Evolutionary conservation across 306 rosid species (phyloP).

Genomic region (Mimosa bimucronata): DNA sequence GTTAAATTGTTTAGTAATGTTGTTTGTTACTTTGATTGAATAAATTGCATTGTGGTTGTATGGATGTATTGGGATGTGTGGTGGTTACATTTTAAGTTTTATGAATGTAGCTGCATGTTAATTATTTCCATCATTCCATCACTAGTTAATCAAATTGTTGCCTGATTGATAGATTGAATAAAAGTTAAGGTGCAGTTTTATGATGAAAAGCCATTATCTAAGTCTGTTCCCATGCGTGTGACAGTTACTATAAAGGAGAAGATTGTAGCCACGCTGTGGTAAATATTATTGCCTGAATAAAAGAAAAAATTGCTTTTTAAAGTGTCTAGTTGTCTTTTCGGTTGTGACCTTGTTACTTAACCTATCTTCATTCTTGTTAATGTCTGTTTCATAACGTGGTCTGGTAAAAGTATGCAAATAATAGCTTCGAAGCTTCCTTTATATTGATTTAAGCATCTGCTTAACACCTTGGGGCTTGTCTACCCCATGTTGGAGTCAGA

Average conservation of each 20-base stretch:
- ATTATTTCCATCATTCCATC: background rate
- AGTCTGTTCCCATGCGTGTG: constrained; percentile 80
- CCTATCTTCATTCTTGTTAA: constrained; percentile 27
- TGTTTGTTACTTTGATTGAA: background rate
- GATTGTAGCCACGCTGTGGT: constrained; percentile 77
- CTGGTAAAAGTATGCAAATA: background rate
- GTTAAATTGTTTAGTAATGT: background rate
- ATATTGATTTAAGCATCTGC: too few species aligned
- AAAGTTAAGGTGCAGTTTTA: constrained; percentile 74
- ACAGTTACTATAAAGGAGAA: constrained; percentile 82
- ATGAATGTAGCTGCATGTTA: constrained; percentile 8
- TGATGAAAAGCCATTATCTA: constrained; percentile 79
- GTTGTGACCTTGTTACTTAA: background rate
- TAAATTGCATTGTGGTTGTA: background rate
- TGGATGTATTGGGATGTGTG: background rate
- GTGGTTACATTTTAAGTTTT: constrained; percentile 15
- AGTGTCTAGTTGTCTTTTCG: constrained; percentile 11
- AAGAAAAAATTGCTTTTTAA: background rate
- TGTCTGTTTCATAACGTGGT: constrained; percentile 15
- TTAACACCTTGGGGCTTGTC: too few species aligned
- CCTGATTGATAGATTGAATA: constrained; percentile 70
- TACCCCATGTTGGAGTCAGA: too few species aligned
- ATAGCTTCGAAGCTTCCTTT: too few species aligned
- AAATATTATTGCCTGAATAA: constrained; percentile 19
- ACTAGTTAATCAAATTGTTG: constrained; percentile 35